Percentiles rank a stretch among this genome's conserved stretches.
Evolutionary conservation across 2,329 filamentous ascomycete genomes (phyloP).

Genomic region (Ophiostoma piceae): DNA sequence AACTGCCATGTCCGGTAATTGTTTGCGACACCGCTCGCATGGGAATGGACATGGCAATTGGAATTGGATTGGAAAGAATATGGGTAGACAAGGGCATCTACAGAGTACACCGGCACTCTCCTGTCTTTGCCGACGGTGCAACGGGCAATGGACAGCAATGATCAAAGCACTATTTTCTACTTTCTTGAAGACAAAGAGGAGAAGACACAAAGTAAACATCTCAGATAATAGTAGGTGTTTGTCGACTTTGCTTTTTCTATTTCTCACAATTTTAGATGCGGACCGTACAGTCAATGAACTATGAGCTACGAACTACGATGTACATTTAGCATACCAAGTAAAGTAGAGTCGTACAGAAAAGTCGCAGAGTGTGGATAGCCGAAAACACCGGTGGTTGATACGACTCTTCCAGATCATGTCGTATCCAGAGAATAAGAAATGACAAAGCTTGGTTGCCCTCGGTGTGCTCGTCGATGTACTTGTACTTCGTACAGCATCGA

Average conservation of each 20-base stretch:
- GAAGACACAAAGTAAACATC: neutral
- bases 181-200: neutral
- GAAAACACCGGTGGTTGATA: slow-evolving; percentile 1
- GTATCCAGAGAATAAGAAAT: neutral
- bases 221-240: neutral
- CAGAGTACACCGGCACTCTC: neutral
- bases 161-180: neutral
- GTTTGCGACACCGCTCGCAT: neutral
- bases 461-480: neutral
- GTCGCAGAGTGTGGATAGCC: neutral
- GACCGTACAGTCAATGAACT: neutral
- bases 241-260: neutral
- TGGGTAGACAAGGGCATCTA: neutral
- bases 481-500: neutral
- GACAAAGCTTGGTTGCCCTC: slow-evolving; percentile 6
- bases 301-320: neutral
- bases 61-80: neutral
- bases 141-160: neutral
- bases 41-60: neutral
- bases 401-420: neutral
- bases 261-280: neutral
- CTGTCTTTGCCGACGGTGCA: slow-evolving; percentile 2
- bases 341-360: neutral
- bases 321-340: neutral
- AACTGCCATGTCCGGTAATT: neutral